Conservation (phyloP, 2,329 filamentous ascomycete species). For the Talaromyces funiculosus region DNA sequence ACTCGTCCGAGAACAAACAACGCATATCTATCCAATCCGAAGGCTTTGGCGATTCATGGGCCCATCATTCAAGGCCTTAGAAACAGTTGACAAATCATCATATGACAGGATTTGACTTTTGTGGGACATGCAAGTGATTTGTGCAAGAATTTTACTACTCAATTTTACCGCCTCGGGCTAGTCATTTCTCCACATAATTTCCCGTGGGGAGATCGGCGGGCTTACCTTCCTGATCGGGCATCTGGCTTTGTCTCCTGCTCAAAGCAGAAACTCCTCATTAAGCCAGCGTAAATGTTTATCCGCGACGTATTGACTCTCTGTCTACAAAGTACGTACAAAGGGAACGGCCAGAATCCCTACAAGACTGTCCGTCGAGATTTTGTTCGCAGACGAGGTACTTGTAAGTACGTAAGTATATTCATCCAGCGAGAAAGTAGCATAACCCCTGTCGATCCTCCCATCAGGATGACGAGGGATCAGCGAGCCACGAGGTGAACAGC, state of each 20-base stretch:
- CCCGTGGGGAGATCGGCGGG: not conserved
- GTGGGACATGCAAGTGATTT: not conserved
- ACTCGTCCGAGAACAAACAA: not conserved
- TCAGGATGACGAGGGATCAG: not conserved
- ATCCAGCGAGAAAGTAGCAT: not conserved
- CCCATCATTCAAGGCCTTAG: not conserved
- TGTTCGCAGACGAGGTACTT: not conserved
- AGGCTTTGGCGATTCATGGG: not conserved
- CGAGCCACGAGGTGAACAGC: not conserved
- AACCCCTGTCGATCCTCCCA: not conserved
- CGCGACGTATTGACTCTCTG: not conserved
- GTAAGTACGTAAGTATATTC: not conserved
- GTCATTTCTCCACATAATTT: not conserved
- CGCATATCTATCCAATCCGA: not conserved
- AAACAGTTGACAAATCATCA: not conserved
- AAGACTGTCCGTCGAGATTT: not conserved
- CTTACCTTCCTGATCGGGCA: not conserved
- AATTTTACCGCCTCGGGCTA: not conserved
- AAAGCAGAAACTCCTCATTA: constrained; percentile 4
- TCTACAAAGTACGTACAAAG: not conserved
- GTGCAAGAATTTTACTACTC: too few species aligned
- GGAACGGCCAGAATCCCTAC: too few species aligned
- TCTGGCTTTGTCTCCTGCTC: not conserved
- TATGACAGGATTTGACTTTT: not conserved
- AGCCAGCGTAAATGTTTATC: not conserved